Conservation (phyloP, 257 asterid species). For the Gardenia jasminoides region DNA sequence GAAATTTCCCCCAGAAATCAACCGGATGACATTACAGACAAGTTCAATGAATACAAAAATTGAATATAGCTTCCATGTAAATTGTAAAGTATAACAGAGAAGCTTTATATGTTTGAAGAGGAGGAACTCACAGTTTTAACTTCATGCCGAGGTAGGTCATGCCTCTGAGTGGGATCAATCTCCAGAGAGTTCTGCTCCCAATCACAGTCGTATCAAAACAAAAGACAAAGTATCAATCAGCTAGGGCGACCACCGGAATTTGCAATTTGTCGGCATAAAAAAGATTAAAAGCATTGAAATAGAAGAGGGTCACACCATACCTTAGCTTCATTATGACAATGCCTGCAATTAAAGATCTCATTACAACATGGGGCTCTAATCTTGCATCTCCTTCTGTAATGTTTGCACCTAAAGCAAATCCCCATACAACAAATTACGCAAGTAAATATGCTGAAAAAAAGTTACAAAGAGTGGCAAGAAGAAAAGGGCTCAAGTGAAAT, state of each 20-base stretch:
- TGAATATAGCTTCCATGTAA: neutral
- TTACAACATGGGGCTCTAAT: slow-evolving; percentile 62
- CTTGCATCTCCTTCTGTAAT: slow-evolving; percentile 62
- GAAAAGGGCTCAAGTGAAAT: neutral
- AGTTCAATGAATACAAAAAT: no score
- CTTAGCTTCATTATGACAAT: slow-evolving; percentile 74
- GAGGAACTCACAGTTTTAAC: slow-evolving; percentile 37
- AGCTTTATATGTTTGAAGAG: neutral
- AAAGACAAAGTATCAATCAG: neutral
- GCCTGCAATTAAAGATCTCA: slow-evolving; percentile 66
- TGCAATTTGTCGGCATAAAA: neutral
- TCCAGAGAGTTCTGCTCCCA: slow-evolving; percentile 50
- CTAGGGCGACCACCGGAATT: neutral
- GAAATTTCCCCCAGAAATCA: no score
- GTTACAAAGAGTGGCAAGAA: neutral
- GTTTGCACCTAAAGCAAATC: slow-evolving; percentile 44
- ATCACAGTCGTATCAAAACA: neutral
- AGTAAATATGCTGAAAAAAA: neutral
- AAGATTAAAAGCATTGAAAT: neutral
- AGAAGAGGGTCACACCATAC: slow-evolving; percentile 17
- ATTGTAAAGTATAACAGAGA: neutral
- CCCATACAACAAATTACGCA: neutral
- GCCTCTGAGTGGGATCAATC: slow-evolving; percentile 49
- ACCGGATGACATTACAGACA: no score
- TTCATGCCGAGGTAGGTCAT: slow-evolving; percentile 63